Conservation (phyloP, 345 rosid species). For the Eucalyptus erythrocorys region DNA sequence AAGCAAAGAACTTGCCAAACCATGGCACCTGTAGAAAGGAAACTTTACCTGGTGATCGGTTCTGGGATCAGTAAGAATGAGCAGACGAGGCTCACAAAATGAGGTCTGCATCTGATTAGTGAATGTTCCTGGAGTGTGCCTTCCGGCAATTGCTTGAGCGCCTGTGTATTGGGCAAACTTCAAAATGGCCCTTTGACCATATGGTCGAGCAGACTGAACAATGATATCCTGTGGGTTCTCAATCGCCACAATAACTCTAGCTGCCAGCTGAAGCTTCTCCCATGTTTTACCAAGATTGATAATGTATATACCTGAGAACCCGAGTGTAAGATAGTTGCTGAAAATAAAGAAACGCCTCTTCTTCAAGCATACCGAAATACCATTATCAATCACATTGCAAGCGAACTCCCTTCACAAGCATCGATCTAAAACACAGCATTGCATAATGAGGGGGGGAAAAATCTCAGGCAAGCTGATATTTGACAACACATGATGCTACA, state of each 20-base stretch:
- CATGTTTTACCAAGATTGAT: constrained; percentile 84
- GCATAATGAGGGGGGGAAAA: neutral
- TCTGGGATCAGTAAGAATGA: constrained; percentile 86
- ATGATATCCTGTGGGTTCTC: constrained; percentile 86
- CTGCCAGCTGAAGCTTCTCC: constrained; percentile 78
- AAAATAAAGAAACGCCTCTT: neutral
- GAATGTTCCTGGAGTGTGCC: constrained; percentile 97
- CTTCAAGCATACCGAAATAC: neutral
- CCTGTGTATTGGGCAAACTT: constrained; percentile 93
- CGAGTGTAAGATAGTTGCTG: neutral
- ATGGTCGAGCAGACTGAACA: constrained; percentile 95
- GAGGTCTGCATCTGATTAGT: constrained; percentile 89
- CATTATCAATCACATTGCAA: neutral
- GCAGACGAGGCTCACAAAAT: constrained; percentile 75
- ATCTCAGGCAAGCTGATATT: neutral
- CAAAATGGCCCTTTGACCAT: constrained; percentile 87
- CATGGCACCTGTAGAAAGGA: neutral
- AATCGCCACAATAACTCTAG: constrained; percentile 68
- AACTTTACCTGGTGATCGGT: constrained; percentile 78
- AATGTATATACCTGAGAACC: constrained; percentile 61
- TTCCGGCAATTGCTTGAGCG: constrained; percentile 89
- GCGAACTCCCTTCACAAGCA: neutral
- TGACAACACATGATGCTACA: neutral
- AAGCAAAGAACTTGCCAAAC: neutral
- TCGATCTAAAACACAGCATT: neutral